Evolutionary conservation across 2,329 filamentous ascomycete species (phyloP), one percentile per base, ranked within the genome.

Genomic region (Talaromyces atroroseus): DNA sequence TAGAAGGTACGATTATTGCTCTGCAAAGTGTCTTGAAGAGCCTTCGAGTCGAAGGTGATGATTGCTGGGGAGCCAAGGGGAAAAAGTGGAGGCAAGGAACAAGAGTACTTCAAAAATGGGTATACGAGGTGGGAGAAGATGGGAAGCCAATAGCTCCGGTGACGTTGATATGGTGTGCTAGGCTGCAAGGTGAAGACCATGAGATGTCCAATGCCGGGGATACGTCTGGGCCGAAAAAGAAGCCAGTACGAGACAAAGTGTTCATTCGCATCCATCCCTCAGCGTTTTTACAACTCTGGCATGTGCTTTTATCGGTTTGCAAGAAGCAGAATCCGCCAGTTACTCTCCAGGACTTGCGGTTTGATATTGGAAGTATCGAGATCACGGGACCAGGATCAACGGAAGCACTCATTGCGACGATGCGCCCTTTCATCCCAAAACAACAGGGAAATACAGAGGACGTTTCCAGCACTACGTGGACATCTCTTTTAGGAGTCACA

Each of bases 241-340:
- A 64, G 2, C 69, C 71, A 57, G 58, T 66, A 21, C 80, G 75
- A 63, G 76, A 78, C 51, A 80, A 79, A 59, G 68, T 89, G 0
- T 84, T 92, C 56, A 71, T 96, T 52, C 81, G 92, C 54, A 75
- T 92, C 1, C 92, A 97, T 68, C 94, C 94, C 2, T 87, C 91
- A 20, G 87, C 88, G 72, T 74, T 88, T 66, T 68, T 85, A 48
- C 80, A 85, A 58, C 67, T 86, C 1, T 88, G 85, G 86, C 78
- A 80, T 50, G 79, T 85, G 61, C 58, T 87, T 11, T 66, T 86
- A 49, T 78, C 77, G 44, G 66, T 82, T 5, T 79, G 82, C 1
- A 87, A 85, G 64, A 74, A 79, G 16, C 84, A 83, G 64, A 84
- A 80, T 56, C 84, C 83, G n/a, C 72, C 76, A 24, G 78, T 87